phyloP scores from a whole-genome alignment of 228 moss, liverwort and hornwort genomes.

The Sphagnum magellanicum region DNA sequence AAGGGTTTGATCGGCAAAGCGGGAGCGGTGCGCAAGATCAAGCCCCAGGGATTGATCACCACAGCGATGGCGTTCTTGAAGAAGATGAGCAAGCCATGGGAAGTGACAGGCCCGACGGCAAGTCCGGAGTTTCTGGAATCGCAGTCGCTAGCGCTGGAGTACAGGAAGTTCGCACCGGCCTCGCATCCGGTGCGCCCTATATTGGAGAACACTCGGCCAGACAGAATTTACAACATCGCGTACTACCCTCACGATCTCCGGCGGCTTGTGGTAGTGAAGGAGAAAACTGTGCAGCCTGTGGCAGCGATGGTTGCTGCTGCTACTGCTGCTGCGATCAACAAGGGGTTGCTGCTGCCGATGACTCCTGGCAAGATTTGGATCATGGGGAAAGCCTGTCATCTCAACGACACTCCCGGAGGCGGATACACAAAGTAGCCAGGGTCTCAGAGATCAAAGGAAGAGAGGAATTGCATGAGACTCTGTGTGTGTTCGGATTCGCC shows the following conservation, averaged over 20 bases:
- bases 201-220: slow-evolving; percentile 68
- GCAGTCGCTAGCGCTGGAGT: slow-evolving; percentile 46
- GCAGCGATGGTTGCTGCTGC: slow-evolving; percentile 7
- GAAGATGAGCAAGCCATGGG: slow-evolving; percentile 59
- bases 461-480: too few species aligned
- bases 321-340: slow-evolving; percentile 15
- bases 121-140: slow-evolving; percentile 55
- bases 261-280: slow-evolving; percentile 29
- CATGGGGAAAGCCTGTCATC: slow-evolving; percentile 53
- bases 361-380: slow-evolving; percentile 41
- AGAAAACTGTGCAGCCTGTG: slow-evolving; percentile 39
- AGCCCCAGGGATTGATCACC: slow-evolving; percentile 29
- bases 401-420: slow-evolving; percentile 66
- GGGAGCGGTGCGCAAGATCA: neutral
- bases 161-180: slow-evolving; percentile 63
- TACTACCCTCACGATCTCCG: slow-evolving; percentile 72
- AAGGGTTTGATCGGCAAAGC: too few species aligned
- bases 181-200: slow-evolving; percentile 53
- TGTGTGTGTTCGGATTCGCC: too few species aligned
- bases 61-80: slow-evolving; percentile 39
- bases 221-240: slow-evolving; percentile 79
- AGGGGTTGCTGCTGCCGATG: slow-evolving; percentile 40
- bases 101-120: slow-evolving; percentile 75
- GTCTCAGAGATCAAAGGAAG: too few species aligned
- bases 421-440: slow-evolving; percentile 71